Percentiles rank a stretch among this genome's conserved stretches.
Conservation (phyloP, 1,284 basidiomycete species). For the Microstroma glucosiphilum region DNA sequence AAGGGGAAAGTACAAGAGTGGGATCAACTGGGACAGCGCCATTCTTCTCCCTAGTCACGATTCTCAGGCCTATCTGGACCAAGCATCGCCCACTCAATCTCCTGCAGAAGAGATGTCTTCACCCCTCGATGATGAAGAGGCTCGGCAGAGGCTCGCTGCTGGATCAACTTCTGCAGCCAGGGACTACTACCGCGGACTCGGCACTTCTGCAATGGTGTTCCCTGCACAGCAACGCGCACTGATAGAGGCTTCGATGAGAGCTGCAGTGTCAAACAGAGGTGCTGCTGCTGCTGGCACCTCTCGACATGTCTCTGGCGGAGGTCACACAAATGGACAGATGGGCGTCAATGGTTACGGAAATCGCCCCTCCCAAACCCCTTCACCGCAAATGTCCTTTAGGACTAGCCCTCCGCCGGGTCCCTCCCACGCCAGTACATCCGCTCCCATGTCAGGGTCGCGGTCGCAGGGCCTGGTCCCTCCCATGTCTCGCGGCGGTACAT, state of each 20-base stretch:
- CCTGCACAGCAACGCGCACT: constrained; percentile 6
- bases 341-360: too few species aligned
- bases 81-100: constrained; percentile 10
- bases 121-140: constrained; percentile 11
- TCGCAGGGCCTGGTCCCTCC: too few species aligned
- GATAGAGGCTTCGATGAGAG: not conserved
- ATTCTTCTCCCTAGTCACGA: constrained; percentile 13
- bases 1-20: constrained; percentile 33
- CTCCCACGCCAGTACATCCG: too few species aligned
- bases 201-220: constrained; percentile 22
- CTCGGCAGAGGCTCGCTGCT: constrained; percentile 8
- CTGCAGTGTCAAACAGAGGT: constrained; percentile 9
- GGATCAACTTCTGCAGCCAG: constrained; percentile 35
- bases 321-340: too few species aligned
- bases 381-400: not conserved
- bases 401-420: not conserved
- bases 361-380: not conserved
- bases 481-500: not conserved
- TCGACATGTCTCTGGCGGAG: not conserved
- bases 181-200: constrained; percentile 17
- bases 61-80: constrained; percentile 33
- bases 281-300: not conserved
- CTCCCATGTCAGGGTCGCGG: too few species aligned
- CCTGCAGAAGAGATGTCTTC: not conserved
- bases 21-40: constrained; percentile 23